Conservation (phyloP, 306 rosid genomes). For the Crotalaria pallida region DNA sequence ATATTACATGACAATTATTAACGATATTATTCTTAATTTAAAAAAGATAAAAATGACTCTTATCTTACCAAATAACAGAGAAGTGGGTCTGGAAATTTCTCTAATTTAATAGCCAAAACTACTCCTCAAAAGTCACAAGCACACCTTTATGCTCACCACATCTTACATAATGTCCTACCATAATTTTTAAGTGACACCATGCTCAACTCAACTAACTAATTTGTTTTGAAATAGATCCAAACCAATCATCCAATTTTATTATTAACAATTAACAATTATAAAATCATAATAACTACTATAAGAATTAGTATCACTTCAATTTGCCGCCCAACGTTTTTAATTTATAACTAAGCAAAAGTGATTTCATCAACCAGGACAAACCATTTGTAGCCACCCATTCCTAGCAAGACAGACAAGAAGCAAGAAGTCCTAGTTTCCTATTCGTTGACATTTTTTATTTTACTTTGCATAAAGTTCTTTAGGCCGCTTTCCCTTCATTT, state of each 20-base stretch:
- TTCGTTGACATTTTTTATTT: conserved; percentile 18
- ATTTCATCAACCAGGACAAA: conserved; percentile 3
- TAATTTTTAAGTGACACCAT: background rate
- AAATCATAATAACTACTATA: background rate
- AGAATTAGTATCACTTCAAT: background rate
- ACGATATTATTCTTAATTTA: too few species aligned
- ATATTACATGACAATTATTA: too few species aligned
- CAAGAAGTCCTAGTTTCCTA: background rate
- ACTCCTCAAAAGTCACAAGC: background rate
- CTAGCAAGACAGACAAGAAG: background rate
- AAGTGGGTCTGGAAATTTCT: background rate
- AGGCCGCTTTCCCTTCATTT: background rate
- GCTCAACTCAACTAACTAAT: background rate
- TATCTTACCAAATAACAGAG: too few species aligned
- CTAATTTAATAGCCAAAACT: background rate
- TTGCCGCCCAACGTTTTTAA: conserved; percentile 42
- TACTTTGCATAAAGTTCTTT: background rate
- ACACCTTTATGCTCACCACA: conserved; percentile 13
- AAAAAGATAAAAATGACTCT: too few species aligned
- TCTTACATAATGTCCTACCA: background rate
- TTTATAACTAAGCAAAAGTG: background rate
- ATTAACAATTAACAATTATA: too few species aligned
- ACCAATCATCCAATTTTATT: background rate
- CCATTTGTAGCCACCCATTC: conserved; percentile 28
- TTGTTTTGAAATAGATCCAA: background rate